phyloP scores from a whole-genome alignment of 148 eudicot genomes.

The Rhododendron mucronatum region DNA sequence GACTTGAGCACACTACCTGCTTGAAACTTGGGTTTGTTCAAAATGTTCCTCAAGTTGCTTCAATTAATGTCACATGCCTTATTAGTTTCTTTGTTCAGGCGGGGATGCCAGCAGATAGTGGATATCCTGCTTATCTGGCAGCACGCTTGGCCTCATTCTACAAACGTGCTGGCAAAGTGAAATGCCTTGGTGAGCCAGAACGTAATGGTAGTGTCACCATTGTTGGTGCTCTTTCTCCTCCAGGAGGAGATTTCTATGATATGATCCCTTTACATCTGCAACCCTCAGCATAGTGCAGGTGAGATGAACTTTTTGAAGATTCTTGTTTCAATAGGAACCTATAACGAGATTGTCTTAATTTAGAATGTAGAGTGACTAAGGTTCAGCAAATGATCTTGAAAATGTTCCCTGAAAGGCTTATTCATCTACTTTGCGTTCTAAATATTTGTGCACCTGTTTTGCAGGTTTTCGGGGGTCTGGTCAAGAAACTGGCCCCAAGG shows the following conservation, averaged over 20 bases:
- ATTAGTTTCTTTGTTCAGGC: too few relatives aligned
- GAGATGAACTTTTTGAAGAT: conserved; percentile 9
- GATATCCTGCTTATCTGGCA: conserved; percentile 70
- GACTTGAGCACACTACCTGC: too few relatives aligned
- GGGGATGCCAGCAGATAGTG: too few relatives aligned
- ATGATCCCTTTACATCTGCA: conserved; percentile 99
- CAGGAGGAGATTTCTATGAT: conserved; percentile 92
- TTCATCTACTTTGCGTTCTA: not conserved
- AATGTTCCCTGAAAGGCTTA: not conserved
- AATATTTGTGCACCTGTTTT: conserved; percentile 8
- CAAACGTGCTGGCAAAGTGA: conserved; percentile 98
- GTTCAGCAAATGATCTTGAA: not conserved
- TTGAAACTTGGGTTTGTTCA: too few relatives aligned
- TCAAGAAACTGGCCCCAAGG: conserved; percentile 95
- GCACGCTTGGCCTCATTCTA: conserved; percentile 99
- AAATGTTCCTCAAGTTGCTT: too few relatives aligned
- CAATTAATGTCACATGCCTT: too few relatives aligned
- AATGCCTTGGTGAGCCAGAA: conserved; percentile 97
- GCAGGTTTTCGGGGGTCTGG: conserved; percentile 99
- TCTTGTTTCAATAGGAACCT: not conserved
- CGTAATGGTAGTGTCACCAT: conserved; percentile 97
- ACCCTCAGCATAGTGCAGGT: conserved; percentile 99
- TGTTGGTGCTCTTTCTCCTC: conserved; percentile 99
- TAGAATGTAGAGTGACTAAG: not conserved
- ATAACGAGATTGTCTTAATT: not conserved